These are phyloP conservation scores for Cladorrhinum samala DNA, from an alignment of 495 filamentous ascomycete species.

Conservation along the genomic window DNA sequence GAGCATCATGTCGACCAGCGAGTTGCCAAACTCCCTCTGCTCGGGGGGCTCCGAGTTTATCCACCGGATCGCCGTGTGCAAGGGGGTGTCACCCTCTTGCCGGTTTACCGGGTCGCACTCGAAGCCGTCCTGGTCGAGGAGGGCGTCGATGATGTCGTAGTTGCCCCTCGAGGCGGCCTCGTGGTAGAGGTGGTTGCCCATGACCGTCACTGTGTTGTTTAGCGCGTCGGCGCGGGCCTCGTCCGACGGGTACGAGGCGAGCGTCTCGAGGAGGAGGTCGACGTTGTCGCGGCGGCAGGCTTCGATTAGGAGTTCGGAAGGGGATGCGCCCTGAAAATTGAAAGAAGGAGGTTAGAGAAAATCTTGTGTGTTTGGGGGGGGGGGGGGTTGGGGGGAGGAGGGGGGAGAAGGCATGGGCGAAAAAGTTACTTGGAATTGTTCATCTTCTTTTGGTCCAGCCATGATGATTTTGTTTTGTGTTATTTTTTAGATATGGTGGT, in stretches of 20 bases:
- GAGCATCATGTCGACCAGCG: conserved; percentile 81
- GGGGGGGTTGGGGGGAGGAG: neutral
- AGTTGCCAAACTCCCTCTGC: conserved; percentile 57
- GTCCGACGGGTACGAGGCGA: conserved; percentile 38
- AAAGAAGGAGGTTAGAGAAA: neutral
- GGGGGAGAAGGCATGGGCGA: neutral
- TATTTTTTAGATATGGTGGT: neutral
- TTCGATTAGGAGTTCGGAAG: conserved; percentile 81
- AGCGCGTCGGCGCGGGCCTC: conserved; percentile 60
- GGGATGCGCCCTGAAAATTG: conserved; percentile 67
- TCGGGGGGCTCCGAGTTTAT: conserved; percentile 58
- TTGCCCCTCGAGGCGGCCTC: conserved; percentile 80
- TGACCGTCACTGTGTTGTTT: conserved; percentile 73
- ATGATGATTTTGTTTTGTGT: no score
- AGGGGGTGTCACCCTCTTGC: conserved; percentile 78
- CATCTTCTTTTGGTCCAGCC: neutral
- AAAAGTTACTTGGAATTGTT: no score
- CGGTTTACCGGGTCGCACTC: conserved; percentile 87
- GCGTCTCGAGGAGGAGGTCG: conserved; percentile 61
- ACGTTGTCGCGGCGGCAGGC: conserved; percentile 89
- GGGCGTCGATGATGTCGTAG: conserved; percentile 84
- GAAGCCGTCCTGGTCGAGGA: conserved; percentile 90
- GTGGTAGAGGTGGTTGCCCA: conserved; percentile 85
- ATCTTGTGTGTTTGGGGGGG: no score
- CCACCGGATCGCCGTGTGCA: conserved; percentile 82